A percentile compares a stretch with the other conserved stretches of the same genome.
Evolutionary conservation across 2,329 filamentous ascomycete species (phyloP).

Genomic region (Zelopaecilomyces penicillatus): DNA sequence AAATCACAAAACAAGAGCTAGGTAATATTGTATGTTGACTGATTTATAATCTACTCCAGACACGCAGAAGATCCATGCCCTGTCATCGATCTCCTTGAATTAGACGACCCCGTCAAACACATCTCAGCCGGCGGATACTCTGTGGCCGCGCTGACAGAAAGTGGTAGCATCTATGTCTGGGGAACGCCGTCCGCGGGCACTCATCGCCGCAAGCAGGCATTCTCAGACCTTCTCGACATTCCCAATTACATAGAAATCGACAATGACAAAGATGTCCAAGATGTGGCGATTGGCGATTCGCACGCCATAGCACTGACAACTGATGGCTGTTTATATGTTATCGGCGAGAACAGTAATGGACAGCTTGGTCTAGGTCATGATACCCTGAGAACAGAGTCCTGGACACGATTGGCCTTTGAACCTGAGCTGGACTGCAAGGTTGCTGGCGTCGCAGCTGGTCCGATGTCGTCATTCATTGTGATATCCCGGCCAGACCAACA

Average conservation of each 20-base stretch:
- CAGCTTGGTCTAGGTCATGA: conserved; percentile 43
- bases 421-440: conserved; percentile 19
- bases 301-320: conserved; percentile 50
- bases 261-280: conserved; percentile 42
- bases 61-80: no score
- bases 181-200: conserved; percentile 28
- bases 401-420: conserved; percentile 28
- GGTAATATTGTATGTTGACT: no score
- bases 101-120: conserved; percentile 41
- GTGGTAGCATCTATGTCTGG: conserved; percentile 54
- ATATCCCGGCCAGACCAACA: conserved; percentile 14
- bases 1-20: no score
- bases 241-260: conserved; percentile 40
- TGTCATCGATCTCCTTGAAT: no score
- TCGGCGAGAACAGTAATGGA: conserved; percentile 49
- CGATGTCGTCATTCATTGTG: conserved; percentile 41
- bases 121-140: conserved; percentile 50
- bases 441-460: conserved; percentile 39
- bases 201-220: conserved; percentile 22
- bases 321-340: conserved; percentile 41
- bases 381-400: conserved; percentile 17
- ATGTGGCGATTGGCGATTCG: conserved; percentile 48
- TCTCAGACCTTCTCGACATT: conserved; percentile 20
- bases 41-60: no score
- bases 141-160: conserved; percentile 48